Conservation (phyloP, 306 rosid genomes). For the Morella rubra region DNA sequence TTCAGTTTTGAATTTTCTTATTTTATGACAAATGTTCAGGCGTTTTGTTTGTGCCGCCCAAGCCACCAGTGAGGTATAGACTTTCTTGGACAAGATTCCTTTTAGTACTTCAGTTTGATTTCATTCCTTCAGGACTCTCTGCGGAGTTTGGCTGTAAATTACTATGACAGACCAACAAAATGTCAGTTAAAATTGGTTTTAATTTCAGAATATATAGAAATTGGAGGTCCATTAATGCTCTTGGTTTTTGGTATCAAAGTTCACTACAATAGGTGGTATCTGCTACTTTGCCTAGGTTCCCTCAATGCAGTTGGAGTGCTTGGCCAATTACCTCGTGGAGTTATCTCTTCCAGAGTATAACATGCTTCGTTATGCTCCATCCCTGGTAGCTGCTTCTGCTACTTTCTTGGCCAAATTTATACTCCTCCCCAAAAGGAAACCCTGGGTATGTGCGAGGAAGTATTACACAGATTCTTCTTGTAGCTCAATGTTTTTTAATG, state of each 20-base stretch:
- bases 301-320: constrained; percentile 45
- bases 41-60: constrained; percentile 48
- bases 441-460: constrained; percentile 58
- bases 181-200: neutral
- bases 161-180: neutral
- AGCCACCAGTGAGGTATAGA: constrained; percentile 49
- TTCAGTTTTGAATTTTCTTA: constrained; percentile 31
- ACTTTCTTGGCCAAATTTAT: constrained; percentile 67
- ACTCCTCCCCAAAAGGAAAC: constrained; percentile 44
- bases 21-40: constrained; percentile 42
- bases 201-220: neutral
- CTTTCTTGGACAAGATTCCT: neutral
- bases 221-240: no score
- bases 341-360: constrained; percentile 57
- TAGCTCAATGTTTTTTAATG: neutral
- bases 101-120: neutral
- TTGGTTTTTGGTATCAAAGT: neutral
- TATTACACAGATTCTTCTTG: constrained; percentile 17
- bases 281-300: constrained; percentile 43
- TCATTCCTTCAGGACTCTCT: neutral
- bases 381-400: constrained; percentile 65
- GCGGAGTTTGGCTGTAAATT: neutral
- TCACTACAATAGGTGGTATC: neutral
- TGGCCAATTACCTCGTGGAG: constrained; percentile 57
- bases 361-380: constrained; percentile 55